Evolutionary conservation across 2,329 filamentous ascomycete genomes (phyloP).

Genomic region (Colletotrichum shisoi): DNA sequence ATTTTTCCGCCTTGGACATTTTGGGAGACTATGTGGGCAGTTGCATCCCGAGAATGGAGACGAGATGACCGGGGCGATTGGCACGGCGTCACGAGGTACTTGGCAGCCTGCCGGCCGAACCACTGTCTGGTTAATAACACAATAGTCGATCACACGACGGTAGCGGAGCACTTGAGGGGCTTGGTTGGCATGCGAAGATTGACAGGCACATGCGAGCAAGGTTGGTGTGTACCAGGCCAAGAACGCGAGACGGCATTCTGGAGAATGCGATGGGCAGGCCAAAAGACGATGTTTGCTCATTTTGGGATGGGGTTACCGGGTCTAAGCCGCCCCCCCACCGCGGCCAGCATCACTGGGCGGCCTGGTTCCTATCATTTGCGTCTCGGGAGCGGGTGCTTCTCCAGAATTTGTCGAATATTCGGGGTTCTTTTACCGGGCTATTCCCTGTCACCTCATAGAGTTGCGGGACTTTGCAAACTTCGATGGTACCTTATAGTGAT

Average conservation of each 20-base stretch:
- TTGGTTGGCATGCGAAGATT: background rate
- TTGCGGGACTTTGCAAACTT: slow-evolving; percentile 29
- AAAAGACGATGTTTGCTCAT: slow-evolving; percentile 30
- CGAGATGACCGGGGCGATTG: background rate
- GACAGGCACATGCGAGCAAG: background rate
- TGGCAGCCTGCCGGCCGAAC: background rate
- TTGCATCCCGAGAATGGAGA: background rate
- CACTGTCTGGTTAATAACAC: background rate
- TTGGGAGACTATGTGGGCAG: background rate
- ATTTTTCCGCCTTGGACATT: background rate
- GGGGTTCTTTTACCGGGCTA: slow-evolving; percentile 2
- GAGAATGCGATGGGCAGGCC: slow-evolving; percentile 30
- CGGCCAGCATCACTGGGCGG: background rate
- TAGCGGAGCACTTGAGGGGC: background rate
- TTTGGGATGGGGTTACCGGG: slow-evolving; percentile 27
- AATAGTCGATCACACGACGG: background rate
- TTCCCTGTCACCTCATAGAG: slow-evolving; percentile 25
- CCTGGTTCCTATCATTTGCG: background rate
- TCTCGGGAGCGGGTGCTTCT: background rate
- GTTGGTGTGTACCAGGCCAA: background rate
- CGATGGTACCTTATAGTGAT: background rate
- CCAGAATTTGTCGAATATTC: slow-evolving; percentile 1
- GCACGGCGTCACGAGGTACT: background rate
- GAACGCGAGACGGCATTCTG: slow-evolving; percentile 24
- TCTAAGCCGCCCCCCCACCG: background rate